Evolutionary conservation across 305 asterid species (phyloP).

Genomic region (Fraxinus dipetala): DNA sequence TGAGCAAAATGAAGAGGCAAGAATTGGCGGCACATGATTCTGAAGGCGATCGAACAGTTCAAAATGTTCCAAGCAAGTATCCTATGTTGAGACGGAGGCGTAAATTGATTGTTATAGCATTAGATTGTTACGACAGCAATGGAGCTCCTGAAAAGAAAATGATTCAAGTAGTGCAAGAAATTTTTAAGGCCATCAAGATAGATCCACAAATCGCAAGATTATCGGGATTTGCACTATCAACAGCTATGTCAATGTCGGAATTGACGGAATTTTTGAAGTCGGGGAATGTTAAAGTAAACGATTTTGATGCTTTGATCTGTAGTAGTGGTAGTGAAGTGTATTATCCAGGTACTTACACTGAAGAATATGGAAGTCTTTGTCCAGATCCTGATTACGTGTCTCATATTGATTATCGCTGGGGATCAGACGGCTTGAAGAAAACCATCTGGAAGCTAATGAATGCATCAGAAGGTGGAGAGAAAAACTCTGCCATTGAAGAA

Average conservation of each 20-base stretch:
- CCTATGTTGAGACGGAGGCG: constrained; percentile 69
- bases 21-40: constrained; percentile 35
- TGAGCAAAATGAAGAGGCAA: constrained; percentile 59
- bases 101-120: constrained; percentile 60
- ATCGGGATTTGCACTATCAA: constrained; percentile 68
- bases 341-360: constrained; percentile 56
- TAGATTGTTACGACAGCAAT: constrained; percentile 63
- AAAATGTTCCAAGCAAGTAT: constrained; percentile 48
- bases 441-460: constrained; percentile 77
- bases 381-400: constrained; percentile 70
- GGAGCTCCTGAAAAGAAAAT: constrained; percentile 67
- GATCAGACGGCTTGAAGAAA: constrained; percentile 70
- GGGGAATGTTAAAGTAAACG: constrained; percentile 50
- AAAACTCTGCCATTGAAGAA: constrained; percentile 43
- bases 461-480: constrained; percentile 37
- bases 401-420: constrained; percentile 88
- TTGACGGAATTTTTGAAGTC: constrained; percentile 50
- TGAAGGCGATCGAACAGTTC: constrained; percentile 37
- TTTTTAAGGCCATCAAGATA: constrained; percentile 51
- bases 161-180: constrained; percentile 49
- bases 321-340: constrained; percentile 84
- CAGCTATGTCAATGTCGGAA: constrained; percentile 71
- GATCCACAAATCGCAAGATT: constrained; percentile 52
- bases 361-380: constrained; percentile 50
- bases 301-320: constrained; percentile 81